Evolutionary conservation across 352 stramenopile species (phyloP), one percentile per base, ranked within the genome.

Genomic region (Phytophthora melonis): DNA sequence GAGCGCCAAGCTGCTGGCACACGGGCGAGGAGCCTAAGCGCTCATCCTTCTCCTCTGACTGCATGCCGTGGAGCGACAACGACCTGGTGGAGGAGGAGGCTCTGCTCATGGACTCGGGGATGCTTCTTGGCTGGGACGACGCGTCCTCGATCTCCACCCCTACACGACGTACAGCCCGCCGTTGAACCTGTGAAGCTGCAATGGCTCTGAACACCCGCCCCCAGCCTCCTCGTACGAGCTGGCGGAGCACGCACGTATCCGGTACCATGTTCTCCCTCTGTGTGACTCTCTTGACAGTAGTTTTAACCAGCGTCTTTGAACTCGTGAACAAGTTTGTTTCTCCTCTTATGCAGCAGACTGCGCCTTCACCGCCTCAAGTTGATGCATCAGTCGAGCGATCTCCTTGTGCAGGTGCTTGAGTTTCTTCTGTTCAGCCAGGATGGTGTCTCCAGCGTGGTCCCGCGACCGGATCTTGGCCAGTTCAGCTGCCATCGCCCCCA

Each of bases 391-490:
- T 39, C 76, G 80, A 11, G 73, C 68, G 41, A 93, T 91, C 36
- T 93, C 84, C 14, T 79, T 70, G 32, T 91, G 80, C 9, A 95
- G 63, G 3, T 82, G 78, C 36, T 87, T 75, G 3, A 92, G 81
- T 58, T 90, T 93, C 16, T 74, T 77, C 32, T 91, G 77, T 34
- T 94, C 84, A 1, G 71, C 39, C 11, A 57, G 43, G 49, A 94
- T 78, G 36, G 77, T 81, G 19, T 90, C 83, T 23, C 76, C 79
- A 0, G 77, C 77, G 43, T 92, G 82, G 59, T 91, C 82, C 34
- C 72, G 76, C 34, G 74, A 76, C 3, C 84, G 84, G 47, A 92
- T 89, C 13, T 70, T 76, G 18, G 70, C 77, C 19, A 94, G 64
- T 55, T 93, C 84, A 6, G 74, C 21, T 11, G 80, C 68, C 68